Percentiles rank a stretch among this genome's conserved stretches.
Evolutionary conservation across 1,284 basidiomycete species (phyloP).

Genomic region (Malassezia slooffiae): DNA sequence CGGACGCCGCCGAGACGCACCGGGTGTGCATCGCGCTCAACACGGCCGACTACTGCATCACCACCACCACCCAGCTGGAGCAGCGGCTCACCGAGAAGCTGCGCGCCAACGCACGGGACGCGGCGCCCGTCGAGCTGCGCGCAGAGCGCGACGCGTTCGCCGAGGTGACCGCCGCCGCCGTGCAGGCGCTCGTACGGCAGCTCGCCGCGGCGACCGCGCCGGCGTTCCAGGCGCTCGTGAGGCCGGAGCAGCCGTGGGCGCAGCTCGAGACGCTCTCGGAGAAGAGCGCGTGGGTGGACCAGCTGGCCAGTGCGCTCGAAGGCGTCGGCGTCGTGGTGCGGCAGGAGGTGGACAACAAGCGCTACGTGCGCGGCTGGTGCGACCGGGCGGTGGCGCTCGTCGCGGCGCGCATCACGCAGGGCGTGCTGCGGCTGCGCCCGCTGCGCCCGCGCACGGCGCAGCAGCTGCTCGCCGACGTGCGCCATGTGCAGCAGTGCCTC

Average conservation of each 20-base stretch:
- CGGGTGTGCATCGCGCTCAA: constrained; percentile 63
- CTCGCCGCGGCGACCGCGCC: constrained; percentile 30
- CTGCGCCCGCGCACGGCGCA: constrained; percentile 21
- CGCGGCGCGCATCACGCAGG: constrained; percentile 22
- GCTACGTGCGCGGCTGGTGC: constrained; percentile 40
- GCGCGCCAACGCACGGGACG: constrained; percentile 60
- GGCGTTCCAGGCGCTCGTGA: constrained; percentile 36
- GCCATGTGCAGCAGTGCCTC: constrained; percentile 24
- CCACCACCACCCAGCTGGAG: constrained; percentile 82
- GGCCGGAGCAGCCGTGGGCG: constrained; percentile 30
- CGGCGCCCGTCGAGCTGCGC: constrained; percentile 60
- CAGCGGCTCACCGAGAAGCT: constrained; percentile 78
- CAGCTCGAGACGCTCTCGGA: constrained; percentile 17
- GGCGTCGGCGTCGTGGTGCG: constrained; percentile 37
- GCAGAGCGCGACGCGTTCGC: constrained; percentile 71
- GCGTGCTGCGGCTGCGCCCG: constrained; percentile 32
- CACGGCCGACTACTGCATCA: constrained; percentile 93
- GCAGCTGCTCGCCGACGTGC: constrained; percentile 30
- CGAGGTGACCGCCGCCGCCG: constrained; percentile 26
- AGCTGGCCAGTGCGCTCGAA: constrained; percentile 34
- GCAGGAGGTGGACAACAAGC: constrained; percentile 42
- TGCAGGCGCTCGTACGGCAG: constrained; percentile 28
- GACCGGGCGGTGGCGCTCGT: constrained; percentile 34
- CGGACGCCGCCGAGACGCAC: constrained; percentile 21
- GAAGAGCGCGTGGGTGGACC: constrained; percentile 32